These are phyloP conservation scores for Fragaria vesca DNA, from an alignment of 306 rosid species.

Conservation along the genomic window DNA sequence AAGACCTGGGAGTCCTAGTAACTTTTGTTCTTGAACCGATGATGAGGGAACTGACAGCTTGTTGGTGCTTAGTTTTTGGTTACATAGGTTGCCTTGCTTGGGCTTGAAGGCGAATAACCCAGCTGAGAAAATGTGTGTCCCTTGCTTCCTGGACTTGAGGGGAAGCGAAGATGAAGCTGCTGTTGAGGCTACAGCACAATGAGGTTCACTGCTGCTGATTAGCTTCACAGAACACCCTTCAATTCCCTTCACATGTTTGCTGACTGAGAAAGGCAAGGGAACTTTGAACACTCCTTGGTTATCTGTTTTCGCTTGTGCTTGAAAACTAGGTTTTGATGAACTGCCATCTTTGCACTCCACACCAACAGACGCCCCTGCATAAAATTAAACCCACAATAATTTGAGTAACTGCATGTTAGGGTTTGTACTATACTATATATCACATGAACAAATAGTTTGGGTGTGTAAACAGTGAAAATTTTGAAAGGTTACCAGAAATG, in stretches of 20 bases:
- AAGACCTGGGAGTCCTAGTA: constrained; percentile 8
- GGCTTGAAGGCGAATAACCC: constrained; percentile 90
- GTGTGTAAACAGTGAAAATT: not conserved
- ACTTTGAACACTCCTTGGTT: constrained; percentile 66
- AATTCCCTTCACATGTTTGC: constrained; percentile 52
- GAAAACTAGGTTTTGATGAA: constrained; percentile 36
- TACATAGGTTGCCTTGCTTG: constrained; percentile 46
- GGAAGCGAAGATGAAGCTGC: constrained; percentile 50
- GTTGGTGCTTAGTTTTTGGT: constrained; percentile 37
- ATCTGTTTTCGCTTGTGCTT: constrained; percentile 60
- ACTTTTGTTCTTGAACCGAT: constrained; percentile 41
- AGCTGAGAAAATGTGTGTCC: constrained; percentile 64
- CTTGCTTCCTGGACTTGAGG: constrained; percentile 48
- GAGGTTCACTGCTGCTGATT: constrained; percentile 58
- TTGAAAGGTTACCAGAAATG: constrained; percentile 58
- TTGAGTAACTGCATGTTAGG: not conserved
- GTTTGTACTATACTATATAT: not conserved
- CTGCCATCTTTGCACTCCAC: constrained; percentile 63
- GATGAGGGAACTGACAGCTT: constrained; percentile 46
- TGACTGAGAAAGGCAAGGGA: constrained; percentile 54
- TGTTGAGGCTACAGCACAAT: constrained; percentile 64
- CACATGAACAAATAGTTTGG: not conserved
- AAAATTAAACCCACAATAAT: not conserved
- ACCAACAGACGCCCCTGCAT: constrained; percentile 74
- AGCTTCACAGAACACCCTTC: constrained; percentile 64